These are phyloP conservation scores for Fusarium napiforme DNA, from an alignment of 2,329 filamentous ascomycete species.

Conservation along the genomic window DNA sequence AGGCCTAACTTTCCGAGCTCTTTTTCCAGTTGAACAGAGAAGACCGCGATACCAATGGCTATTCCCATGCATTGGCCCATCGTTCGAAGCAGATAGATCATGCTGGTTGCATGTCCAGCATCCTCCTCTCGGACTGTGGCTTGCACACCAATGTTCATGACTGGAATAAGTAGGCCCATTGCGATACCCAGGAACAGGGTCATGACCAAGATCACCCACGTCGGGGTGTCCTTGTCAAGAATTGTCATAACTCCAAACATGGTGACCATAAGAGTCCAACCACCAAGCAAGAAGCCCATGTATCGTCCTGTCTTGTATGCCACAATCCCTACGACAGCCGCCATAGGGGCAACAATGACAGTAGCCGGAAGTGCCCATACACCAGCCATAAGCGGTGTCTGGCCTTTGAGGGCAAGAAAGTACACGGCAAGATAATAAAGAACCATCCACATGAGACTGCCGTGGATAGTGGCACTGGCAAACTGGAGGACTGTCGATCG, in stretches of 20 bases:
- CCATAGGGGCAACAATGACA: slow-evolving; percentile 71
- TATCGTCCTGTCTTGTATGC: slow-evolving; percentile 68
- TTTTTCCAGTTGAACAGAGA: slow-evolving; percentile 35
- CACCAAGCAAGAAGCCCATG: slow-evolving; percentile 68
- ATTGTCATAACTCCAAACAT: slow-evolving; percentile 67
- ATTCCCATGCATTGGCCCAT: slow-evolving; percentile 45
- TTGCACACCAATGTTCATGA: slow-evolving; percentile 72
- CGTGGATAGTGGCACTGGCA: slow-evolving; percentile 38
- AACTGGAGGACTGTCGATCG: slow-evolving; percentile 38
- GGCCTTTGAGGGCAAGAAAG: slow-evolving; percentile 40
- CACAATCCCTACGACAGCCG: slow-evolving; percentile 64
- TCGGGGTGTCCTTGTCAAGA: slow-evolving; percentile 59
- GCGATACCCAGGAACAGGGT: slow-evolving; percentile 70
- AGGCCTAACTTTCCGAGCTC: slow-evolving; percentile 23
- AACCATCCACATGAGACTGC: slow-evolving; percentile 45
- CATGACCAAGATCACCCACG: slow-evolving; percentile 68
- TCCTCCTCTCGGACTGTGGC: slow-evolving; percentile 51
- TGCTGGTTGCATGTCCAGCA: slow-evolving; percentile 40
- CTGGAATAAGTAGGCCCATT: slow-evolving; percentile 72
- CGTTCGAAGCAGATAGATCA: slow-evolving; percentile 43
- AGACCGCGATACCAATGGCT: slow-evolving; percentile 42
- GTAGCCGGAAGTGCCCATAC: slow-evolving; percentile 69
- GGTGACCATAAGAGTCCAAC: slow-evolving; percentile 69
- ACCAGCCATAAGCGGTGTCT: slow-evolving; percentile 39
- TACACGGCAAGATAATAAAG: slow-evolving; percentile 45